Percentiles rank a stretch among this genome's conserved stretches.
phyloP scores from a whole-genome alignment of 495 filamentous ascomycete genomes.

The Thozetella sp. region DNA sequence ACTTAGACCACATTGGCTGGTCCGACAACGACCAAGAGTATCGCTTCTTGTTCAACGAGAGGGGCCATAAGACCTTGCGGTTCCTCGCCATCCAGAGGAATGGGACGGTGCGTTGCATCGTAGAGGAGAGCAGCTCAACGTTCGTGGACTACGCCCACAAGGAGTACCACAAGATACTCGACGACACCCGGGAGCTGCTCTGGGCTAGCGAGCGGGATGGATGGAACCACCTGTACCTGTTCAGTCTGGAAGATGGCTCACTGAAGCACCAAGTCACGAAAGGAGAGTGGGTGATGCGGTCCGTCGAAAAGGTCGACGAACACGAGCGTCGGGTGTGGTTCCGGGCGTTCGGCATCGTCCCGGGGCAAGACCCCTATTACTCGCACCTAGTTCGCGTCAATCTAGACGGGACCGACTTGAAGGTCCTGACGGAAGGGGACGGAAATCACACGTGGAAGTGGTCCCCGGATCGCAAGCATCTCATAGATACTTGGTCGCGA shows the following conservation, averaged over 20 bases:
- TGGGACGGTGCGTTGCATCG: conserved; percentile 12
- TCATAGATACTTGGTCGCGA: conserved; percentile 21
- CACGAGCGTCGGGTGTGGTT: conserved; percentile 15
- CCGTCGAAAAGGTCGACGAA: conserved; percentile 15
- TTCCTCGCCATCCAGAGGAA: conserved; percentile 13
- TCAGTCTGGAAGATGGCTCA: conserved; percentile 9
- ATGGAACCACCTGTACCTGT: conserved; percentile 23
- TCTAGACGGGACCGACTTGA: conserved; percentile 19
- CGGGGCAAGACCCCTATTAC: conserved; percentile 21
- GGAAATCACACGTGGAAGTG: conserved; percentile 18
- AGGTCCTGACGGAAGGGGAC: conserved; percentile 15
- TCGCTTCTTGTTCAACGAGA: conserved; percentile 18
- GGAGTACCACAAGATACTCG: conserved; percentile 7
- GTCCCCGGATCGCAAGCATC: conserved; percentile 10
- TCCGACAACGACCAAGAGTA: conserved; percentile 12
- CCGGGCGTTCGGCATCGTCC: conserved; percentile 10
- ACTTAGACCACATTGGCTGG: conserved; percentile 13
- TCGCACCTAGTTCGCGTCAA: conserved; percentile 19
- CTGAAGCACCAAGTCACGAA: conserved; percentile 18
- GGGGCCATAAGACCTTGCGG: conserved; percentile 14
- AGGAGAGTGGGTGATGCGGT: conserved; percentile 17
- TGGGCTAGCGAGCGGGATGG: conserved; percentile 22
- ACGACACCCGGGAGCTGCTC: conserved; percentile 12
- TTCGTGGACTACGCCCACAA: conserved; percentile 19
- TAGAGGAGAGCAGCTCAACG: conserved; percentile 19